Evolutionary conservation across 148 eudicot species (phyloP).

Genomic region (Dysphania ambrosioides): DNA sequence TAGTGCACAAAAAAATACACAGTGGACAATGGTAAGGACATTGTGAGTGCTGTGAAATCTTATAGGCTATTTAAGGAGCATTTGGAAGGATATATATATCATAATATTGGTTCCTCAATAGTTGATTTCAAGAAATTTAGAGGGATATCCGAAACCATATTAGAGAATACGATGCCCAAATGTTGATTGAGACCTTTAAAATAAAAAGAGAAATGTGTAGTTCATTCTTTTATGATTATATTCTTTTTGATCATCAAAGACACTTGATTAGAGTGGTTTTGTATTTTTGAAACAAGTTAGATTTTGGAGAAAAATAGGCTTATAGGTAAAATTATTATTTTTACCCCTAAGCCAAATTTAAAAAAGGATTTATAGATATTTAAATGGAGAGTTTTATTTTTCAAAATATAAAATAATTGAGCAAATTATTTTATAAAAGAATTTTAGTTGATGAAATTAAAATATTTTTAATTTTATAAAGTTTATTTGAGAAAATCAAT

Average conservation of each 20-base stretch:
- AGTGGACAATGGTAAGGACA: background rate
- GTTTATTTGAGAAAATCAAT: too few species aligned
- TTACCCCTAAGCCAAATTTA: too few species aligned
- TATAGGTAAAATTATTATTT: too few species aligned
- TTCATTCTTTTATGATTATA: background rate
- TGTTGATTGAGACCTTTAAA: background rate
- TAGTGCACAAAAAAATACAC: background rate
- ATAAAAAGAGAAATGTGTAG: background rate
- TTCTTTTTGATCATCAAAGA: background rate
- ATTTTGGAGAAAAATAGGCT: too few species aligned
- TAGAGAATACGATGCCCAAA: background rate
- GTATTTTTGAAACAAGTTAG: too few species aligned
- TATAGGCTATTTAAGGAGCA: background rate
- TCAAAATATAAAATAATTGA: too few species aligned
- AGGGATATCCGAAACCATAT: background rate
- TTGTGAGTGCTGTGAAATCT: background rate
- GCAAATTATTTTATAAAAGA: too few species aligned
- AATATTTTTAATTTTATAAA: too few species aligned
- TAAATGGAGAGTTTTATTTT: too few species aligned
- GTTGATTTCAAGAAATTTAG: background rate
- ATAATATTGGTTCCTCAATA: background rate
- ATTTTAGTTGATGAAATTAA: too few species aligned
- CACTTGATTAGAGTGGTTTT: background rate
- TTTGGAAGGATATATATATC: background rate
- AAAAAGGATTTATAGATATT: too few species aligned